These are phyloP conservation scores for Phyllosticta paracitricarpa DNA, from an alignment of 2,329 filamentous ascomycete genomes.

Conservation along the genomic window DNA sequence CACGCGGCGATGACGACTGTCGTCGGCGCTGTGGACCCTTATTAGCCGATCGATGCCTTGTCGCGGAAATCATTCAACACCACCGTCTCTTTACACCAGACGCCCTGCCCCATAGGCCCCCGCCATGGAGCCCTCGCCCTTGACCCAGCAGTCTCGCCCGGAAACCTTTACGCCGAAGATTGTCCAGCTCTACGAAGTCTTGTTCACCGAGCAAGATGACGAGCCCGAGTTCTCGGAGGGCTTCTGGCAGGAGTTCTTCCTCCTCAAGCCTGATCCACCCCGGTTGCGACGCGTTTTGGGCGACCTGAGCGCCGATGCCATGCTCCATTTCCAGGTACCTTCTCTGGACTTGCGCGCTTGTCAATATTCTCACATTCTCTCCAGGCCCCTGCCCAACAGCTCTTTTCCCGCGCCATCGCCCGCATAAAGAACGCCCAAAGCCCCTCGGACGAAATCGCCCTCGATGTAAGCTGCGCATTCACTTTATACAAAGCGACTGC, in stretches of 20 bases:
- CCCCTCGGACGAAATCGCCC: constrained; percentile 63
- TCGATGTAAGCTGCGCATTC: constrained; percentile 56
- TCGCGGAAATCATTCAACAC: constrained; percentile 8
- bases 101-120: neutral
- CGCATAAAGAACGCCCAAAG: constrained; percentile 53
- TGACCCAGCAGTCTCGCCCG: constrained; percentile 84
- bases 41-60: neutral
- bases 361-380: constrained; percentile 1
- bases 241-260: constrained; percentile 95
- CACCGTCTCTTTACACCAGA: constrained; percentile 2
- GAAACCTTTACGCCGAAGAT: constrained; percentile 92
- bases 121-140: constrained; percentile 76
- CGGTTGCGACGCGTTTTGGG: constrained; percentile 60
- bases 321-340: constrained; percentile 61
- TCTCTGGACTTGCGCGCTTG: neutral
- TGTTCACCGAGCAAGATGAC: constrained; percentile 55
- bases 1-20: constrained; percentile 7
- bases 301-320: constrained; percentile 60
- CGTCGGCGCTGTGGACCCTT: neutral
- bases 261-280: constrained; percentile 67
- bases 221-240: constrained; percentile 68
- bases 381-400: constrained; percentile 59
- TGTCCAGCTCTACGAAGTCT: constrained; percentile 72
- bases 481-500: constrained; percentile 10
- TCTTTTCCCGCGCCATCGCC: constrained; percentile 65